Base-by-base conservation (phyloP, 2,329 filamentous ascomycete species). In the Cadophora sp. region DNA sequence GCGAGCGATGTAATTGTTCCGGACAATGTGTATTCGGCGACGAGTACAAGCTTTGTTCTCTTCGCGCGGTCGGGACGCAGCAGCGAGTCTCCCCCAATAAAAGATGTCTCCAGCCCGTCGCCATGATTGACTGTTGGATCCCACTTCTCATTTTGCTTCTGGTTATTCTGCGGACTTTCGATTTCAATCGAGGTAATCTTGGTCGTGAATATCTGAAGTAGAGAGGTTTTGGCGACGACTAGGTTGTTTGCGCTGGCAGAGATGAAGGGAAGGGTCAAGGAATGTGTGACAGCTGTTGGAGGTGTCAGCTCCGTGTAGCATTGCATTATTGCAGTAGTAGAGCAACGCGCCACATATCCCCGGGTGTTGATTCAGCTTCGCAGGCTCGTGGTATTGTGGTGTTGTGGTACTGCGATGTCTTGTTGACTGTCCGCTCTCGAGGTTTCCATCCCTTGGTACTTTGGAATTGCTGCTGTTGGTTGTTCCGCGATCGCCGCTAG, bases 221-320 rank as follows among this genome's bases (percentile, higher is more conserved):
- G 83, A 55, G 95, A 97, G 67, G 93, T 94, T 82, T 94, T 97
- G 75, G 93, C 94, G 81, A 99, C 89, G 73, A 97, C 84, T 72
- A 99, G 87, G 78, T 98, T 97, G 79, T 87, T 91, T 74, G 91
- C 88, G 71, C 89, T 85, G 59, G 92, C 81, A 56, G 91, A 91
- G 56, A 91, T 85, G 77, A 99, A 94, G 43, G 94, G 88, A 48
- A 97, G 81, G 68, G 84, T 87, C 76, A 97, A 82, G 71, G 94
- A 93, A 82, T 97, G 91, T 76, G 93, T 94, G 81, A 98, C 94
- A 78, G 94, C 94, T 79, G 94, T 96, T 64, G 96, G 94, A 83
- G 95, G 92, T 79, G 93, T 89, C 79, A 99, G 85, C 85, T 99
- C 96, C 77, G 93, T 94, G 82, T 98, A 98, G 85, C 93, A 97